Percentiles rank a stretch among this genome's conserved stretches.
phyloP scores from a whole-genome alignment of 345 rosid genomes.

The Geranium rotundifolium region DNA sequence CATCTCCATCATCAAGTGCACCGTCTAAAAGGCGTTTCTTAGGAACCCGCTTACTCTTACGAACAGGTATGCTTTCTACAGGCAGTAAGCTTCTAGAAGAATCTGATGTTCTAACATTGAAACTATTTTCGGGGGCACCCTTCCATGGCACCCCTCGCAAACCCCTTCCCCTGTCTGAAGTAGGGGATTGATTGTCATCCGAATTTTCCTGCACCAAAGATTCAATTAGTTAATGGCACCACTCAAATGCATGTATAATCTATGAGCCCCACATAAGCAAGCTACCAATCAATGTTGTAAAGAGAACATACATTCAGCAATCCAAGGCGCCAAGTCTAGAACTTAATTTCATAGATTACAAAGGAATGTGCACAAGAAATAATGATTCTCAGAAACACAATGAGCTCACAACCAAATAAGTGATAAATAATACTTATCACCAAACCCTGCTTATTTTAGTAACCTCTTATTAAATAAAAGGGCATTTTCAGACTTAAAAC shows the following conservation, averaged over 20 bases:
- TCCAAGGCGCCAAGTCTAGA: too few species aligned
- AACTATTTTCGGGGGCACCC: slow-evolving; percentile 22
- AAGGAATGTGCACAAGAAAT: too few species aligned
- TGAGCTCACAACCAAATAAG: too few species aligned
- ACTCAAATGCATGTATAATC: neutral
- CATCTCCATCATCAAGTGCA: slow-evolving; percentile 26
- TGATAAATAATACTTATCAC: too few species aligned
- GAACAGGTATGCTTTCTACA: slow-evolving; percentile 19
- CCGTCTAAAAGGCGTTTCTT: slow-evolving; percentile 31
- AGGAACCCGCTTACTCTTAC: slow-evolving; percentile 40
- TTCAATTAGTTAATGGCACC: slow-evolving; percentile 9
- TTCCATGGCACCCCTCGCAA: slow-evolving; percentile 34
- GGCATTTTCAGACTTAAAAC: too few species aligned
- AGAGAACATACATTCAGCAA: too few species aligned
- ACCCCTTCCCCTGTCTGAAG: slow-evolving; percentile 22
- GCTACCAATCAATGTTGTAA: too few species aligned
- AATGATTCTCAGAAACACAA: too few species aligned
- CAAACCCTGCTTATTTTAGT: too few species aligned
- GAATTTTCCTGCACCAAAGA: slow-evolving; percentile 24
- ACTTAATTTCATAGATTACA: too few species aligned
- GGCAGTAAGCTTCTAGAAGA: slow-evolving; percentile 13
- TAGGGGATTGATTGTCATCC: slow-evolving; percentile 18
- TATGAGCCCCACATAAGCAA: neutral
- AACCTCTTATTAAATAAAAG: too few species aligned
- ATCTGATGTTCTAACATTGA: slow-evolving; percentile 18